Evolutionary conservation across 768 basidiomycete species (phyloP).

Genomic region (Lactarius trivialis): DNA sequence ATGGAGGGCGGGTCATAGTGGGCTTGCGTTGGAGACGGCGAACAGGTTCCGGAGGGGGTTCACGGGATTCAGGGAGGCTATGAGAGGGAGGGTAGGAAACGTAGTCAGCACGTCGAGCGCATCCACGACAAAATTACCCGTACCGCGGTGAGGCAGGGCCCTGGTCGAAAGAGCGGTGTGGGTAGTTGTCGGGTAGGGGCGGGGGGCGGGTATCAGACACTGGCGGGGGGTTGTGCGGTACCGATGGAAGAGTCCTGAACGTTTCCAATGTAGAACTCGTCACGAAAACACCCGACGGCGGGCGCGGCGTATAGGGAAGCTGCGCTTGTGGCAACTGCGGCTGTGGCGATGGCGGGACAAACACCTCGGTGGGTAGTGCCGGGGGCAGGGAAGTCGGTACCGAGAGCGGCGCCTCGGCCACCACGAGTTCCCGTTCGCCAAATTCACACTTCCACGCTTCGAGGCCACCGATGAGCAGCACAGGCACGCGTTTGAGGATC

Average conservation of each 20-base stretch:
- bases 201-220: slow-evolving; percentile 25
- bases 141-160: slow-evolving; percentile 38
- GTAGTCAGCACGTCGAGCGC: not conserved
- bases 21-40: slow-evolving; percentile 23
- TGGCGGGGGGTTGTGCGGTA: slow-evolving; percentile 15
- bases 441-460: slow-evolving; percentile 69
- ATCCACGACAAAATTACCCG: slow-evolving; percentile 1
- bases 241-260: slow-evolving; percentile 12
- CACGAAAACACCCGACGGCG: not conserved
- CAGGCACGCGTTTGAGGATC: slow-evolving; percentile 65
- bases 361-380: slow-evolving; percentile 1
- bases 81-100: not conserved
- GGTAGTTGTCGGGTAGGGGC: slow-evolving; percentile 6
- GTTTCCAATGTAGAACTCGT: slow-evolving; percentile 1
- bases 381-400: not conserved
- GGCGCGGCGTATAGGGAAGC: not conserved
- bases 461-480: slow-evolving; percentile 80
- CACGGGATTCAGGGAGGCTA: slow-evolving; percentile 19
- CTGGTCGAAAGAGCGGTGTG: slow-evolving; percentile 38
- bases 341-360: slow-evolving; percentile 3
- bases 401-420: slow-evolving; percentile 13
- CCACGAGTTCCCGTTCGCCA: slow-evolving; percentile 36
- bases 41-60: slow-evolving; percentile 11
- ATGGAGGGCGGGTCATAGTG: slow-evolving; percentile 21
- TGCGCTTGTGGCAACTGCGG: not conserved